Evolutionary conservation across 306 rosid species (phyloP), one percentile per base, ranked within the genome.

Genomic region (Gynostemma pentaphyllum): DNA sequence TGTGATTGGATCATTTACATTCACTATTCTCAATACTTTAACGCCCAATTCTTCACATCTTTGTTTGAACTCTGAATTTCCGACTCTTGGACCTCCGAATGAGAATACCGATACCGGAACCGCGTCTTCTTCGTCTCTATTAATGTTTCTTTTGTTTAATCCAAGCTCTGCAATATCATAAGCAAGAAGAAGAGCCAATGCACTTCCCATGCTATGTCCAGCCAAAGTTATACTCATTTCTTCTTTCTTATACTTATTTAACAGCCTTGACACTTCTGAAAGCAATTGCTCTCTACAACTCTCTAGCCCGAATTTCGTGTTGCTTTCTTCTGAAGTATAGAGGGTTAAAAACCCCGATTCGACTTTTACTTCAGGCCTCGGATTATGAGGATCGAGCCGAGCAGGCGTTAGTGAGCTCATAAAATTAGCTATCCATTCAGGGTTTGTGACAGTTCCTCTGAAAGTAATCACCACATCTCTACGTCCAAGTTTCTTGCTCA

Each of bases 191-290:
- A 83, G 74, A 27, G 92, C 96, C 48, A 91, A 47, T 11, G 98
- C 88, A 69, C 98, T 91, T 3, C 98, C 98, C 96, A 91, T 80
- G 76, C 98, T 91, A 37, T 91, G 98, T 23, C 98, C 98, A 0
- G 90, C 87, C 59, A 88, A 36, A 4, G 98, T 80, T 56, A 91
- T 77, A 71, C 96, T 91, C 0, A 85, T 4, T 0, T 68, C 81
- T 47, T 91, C 92, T 0, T 81, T 86, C 69, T 69, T 72, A 79
- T 88, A 75, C 47, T 76, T 75, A 22, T 65, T 80, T 12, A 80
- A 7, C n/a, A 88, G 74, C 71, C 87, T 62, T 0, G 92, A 87
- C 0, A 91, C 67, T 56, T 91, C 98, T 0, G 86, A 83, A 2
- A 91, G 89, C 39, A 91, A 85, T 77, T 91, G 98, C 36, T 91